A percentile compares a stretch with the other conserved stretches of the same genome.
Evolutionary conservation across 768 basidiomycete species (phyloP).

Genomic region (Mycena indigotica): DNA sequence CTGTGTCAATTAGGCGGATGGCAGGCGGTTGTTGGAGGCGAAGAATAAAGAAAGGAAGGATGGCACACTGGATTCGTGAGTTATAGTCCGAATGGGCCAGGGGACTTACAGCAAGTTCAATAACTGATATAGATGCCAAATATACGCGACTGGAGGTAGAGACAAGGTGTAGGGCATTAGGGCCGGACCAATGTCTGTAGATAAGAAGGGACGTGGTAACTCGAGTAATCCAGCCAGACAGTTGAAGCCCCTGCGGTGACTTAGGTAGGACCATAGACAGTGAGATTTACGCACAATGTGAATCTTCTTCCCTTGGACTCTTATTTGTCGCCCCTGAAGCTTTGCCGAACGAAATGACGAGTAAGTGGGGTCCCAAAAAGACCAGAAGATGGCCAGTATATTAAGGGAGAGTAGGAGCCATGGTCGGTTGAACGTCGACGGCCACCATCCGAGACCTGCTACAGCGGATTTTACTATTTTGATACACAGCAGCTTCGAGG

Average conservation of each 20-base stretch:
- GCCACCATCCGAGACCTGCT: slow-evolving; percentile 39
- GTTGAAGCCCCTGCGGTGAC: slow-evolving; percentile 57
- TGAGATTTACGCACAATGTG: slow-evolving; percentile 57
- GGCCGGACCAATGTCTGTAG: slow-evolving; percentile 42
- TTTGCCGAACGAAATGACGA: slow-evolving; percentile 56
- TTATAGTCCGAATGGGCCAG: not conserved
- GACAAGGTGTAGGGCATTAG: slow-evolving; percentile 41
- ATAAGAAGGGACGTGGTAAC: slow-evolving; percentile 52
- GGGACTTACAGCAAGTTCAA: slow-evolving; percentile 61
- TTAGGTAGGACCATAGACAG: not conserved
- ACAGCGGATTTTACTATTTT: too few species aligned
- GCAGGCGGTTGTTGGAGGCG: slow-evolving; percentile 69
- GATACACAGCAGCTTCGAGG: too few species aligned
- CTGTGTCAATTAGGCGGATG: slow-evolving; percentile 69
- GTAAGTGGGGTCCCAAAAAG: slow-evolving; percentile 87
- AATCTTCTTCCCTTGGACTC: slow-evolving; percentile 60
- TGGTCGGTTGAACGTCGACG: slow-evolving; percentile 29
- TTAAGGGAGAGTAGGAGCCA: slow-evolving; percentile 51
- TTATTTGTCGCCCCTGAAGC: slow-evolving; percentile 71
- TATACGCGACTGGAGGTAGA: slow-evolving; percentile 38
- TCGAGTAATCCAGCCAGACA: slow-evolving; percentile 59
- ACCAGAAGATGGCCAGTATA: slow-evolving; percentile 71
- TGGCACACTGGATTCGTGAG: slow-evolving; percentile 44
- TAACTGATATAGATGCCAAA: slow-evolving; percentile 49
- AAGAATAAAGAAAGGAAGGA: slow-evolving; percentile 55